Evolutionary conservation across 2,329 filamentous ascomycete genomes (phyloP).

Genomic region (Aspergillus costaricaensis): DNA sequence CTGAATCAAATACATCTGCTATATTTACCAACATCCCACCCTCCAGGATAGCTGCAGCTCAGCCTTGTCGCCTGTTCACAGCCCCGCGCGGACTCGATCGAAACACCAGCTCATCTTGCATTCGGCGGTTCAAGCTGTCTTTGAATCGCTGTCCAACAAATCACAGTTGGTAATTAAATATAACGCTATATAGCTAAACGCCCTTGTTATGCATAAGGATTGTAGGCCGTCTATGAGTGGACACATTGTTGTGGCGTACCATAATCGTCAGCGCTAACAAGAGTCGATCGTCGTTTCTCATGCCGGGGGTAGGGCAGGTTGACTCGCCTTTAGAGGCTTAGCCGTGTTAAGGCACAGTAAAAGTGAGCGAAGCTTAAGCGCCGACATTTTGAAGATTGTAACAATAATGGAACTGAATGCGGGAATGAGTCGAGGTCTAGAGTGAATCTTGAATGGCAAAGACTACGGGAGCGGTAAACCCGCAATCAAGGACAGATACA

Average conservation of each 20-base stretch:
- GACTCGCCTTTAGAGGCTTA: neutral
- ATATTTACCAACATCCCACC: neutral
- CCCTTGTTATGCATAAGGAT: neutral
- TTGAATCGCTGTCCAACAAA: neutral
- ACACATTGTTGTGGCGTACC: neutral
- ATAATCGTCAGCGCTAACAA: neutral
- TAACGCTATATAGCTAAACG: neutral
- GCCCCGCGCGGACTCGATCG: slow-evolving; percentile 1
- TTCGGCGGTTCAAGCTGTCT: neutral
- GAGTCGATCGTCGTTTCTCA: neutral
- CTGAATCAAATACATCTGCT: neutral
- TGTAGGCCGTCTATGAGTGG: neutral
- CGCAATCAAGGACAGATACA: neutral
- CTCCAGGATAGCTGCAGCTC: slow-evolving; percentile 1
- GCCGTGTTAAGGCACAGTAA: neutral
- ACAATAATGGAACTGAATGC: neutral
- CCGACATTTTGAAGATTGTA: neutral
- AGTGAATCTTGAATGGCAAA: neutral
- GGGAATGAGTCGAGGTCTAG: neutral
- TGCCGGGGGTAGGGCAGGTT: neutral
- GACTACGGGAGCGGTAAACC: neutral
- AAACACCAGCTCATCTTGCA: neutral
- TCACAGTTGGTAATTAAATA: neutral
- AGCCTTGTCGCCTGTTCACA: slow-evolving; percentile 13
- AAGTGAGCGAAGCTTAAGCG: neutral